Base-by-base conservation (phyloP, 352 stramenopile genomes). In the Phytophthora constricta region DNA sequence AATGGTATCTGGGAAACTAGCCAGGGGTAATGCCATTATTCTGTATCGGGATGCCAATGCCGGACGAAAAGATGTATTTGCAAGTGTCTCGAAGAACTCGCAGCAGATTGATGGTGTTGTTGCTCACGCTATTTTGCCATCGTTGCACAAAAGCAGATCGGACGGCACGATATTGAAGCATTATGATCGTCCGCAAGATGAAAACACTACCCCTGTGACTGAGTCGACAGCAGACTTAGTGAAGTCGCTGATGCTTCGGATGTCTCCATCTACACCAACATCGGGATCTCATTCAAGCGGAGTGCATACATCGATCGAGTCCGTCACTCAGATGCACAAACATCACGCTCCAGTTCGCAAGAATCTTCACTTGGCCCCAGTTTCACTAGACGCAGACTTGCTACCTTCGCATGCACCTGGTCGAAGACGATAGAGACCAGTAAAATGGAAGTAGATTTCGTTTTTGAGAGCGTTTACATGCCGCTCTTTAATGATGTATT, bases 1-100 rank as follows among this genome's bases (percentile, higher is more conserved):
- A 2, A 55, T 80, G 7, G 48, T 48, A 0, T 8, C 46, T 26
- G 80, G 78, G 5, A 79, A 71, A 22, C 41, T 85, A 16, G 48
- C 60, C 39, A 72, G 55, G 53, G 65, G 69, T 0, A 54, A 67
- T 25, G 22, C 57, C 4, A 51, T 63, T 4, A 31, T 48, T 65
- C 53, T 59, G 19, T 46, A 58, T 22, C 48, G 37, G 16, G 45
- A 11, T 23, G 27, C 16, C 48, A 45, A 8, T 23, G 27, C 16
- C 27, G 19, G 26, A 10, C 48, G 39, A 22, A 68, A 53, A 16
- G 55, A 8, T 9, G 43, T 47, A 11, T 70, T 66, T 22, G 42
- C 42, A 7, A 27, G 23, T 46, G 26, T 23, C 7, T n/a, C 9
- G 23, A 57, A 50, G 27, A 54, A 52, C 13, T 51, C 25, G 26